Base-by-base conservation (phyloP, 2,329 filamentous ascomycete species). In the Coleophoma cylindrospora region DNA sequence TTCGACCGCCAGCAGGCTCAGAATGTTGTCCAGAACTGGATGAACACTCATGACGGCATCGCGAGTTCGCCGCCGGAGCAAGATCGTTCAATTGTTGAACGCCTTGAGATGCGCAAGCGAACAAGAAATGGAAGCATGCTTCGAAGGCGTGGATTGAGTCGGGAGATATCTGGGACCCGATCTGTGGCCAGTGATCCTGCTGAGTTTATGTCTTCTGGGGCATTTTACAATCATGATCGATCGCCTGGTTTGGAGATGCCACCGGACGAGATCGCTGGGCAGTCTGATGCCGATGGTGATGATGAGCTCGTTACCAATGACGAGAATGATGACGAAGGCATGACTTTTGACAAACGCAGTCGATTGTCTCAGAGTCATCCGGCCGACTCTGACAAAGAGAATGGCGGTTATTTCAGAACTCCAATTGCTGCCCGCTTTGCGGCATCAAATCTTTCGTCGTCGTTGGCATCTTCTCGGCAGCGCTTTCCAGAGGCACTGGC, bases 301-400 rank as follows among this genome's bases (percentile, higher is more conserved):
- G 91, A 96, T 60, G 91, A 96, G 66, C 73, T 91, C n/a, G 79
- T 88, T 12, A 91, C 87, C 3, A 88, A 91, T 50, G 87, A 90
- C 50, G 87, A 91, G 50, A 41, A 41, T 41, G 41, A 44, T n/a
- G 82, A 84, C 33, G 79, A 85, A 40, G 79, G 43, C 6, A 81
- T 49, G 76, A 82, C 45, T 63, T 62, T 64, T 70, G 60, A 71
- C 72, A 57, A 70, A 77, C 57, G 51, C 50, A 68, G 14, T 52
- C 65, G 34, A 66, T 66, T 13, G 62, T 67, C 50, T 11, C 48
- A 47, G 21, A 58, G 57, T 50, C 50, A 54, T 32, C 36, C 34
- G 8, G 48, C 50, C 4, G 53, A 50, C 21, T 58, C 57, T 1
- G 56, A 59, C 6, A 66, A 66, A 11, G 65, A 64, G 33, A 68